A percentile compares a stretch with the other conserved stretches of the same genome.
These are phyloP conservation scores for Meyerozyma guilliermondii DNA, from an alignment of 1,139 yeast species.

Conservation along the genomic window DNA sequence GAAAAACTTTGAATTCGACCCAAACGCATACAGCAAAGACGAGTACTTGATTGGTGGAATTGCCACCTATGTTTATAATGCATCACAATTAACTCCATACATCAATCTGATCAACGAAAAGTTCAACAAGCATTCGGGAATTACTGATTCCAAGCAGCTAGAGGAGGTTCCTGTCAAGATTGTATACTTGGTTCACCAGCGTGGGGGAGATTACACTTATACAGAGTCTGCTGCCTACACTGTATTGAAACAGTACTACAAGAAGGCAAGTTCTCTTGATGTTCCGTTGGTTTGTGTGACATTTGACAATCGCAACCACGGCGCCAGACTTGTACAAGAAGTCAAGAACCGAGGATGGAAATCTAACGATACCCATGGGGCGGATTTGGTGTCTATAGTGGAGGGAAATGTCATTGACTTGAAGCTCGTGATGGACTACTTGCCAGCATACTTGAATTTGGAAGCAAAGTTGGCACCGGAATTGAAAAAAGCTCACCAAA, in stretches of 20 bases:
- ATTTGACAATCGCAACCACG: constrained; percentile 62
- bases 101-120: constrained; percentile 14
- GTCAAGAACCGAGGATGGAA: constrained; percentile 40
- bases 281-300: constrained; percentile 44
- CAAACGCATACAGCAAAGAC: constrained; percentile 18
- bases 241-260: constrained; percentile 23
- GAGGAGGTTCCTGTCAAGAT: constrained; percentile 31
- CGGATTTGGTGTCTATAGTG: constrained; percentile 48
- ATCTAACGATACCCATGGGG: constrained; percentile 43
- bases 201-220: constrained; percentile 22
- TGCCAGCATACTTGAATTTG: constrained; percentile 41
- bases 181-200: constrained; percentile 36
- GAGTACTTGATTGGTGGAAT: constrained; percentile 29
- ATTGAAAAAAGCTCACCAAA: constrained; percentile 11
- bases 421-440: constrained; percentile 40
- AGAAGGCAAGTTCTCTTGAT: constrained; percentile 10
- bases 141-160: constrained; percentile 6
- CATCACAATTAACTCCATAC: constrained; percentile 21
- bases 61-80: constrained; percentile 29
- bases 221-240: constrained; percentile 31
- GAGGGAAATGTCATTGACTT: constrained; percentile 50
- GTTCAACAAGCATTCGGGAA: constrained; percentile 4
- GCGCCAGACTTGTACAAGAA: constrained; percentile 37
- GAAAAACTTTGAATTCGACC: constrained; percentile 18
- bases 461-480: constrained; percentile 18